These are phyloP conservation scores for Cyberlindnera sargentensis DNA, from an alignment of 805 yeast species.

Conservation along the genomic window DNA sequence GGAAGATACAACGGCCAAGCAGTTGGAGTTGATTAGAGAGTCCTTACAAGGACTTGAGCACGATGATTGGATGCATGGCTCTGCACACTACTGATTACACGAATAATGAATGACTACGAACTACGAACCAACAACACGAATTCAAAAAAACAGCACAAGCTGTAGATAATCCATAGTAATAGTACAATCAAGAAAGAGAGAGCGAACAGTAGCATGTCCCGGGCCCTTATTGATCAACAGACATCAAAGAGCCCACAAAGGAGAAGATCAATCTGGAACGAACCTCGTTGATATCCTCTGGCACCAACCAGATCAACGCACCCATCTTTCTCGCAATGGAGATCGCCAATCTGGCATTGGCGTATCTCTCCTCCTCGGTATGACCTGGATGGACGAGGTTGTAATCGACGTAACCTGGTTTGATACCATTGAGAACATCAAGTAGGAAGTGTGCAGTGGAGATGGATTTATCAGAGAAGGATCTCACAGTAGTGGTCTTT, in stretches of 20 bases:
- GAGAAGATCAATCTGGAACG: conserved; percentile 90
- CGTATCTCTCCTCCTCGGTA: conserved; percentile 80
- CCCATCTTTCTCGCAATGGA: conserved; percentile 98
- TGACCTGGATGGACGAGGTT: conserved; percentile 77
- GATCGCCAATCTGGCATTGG: conserved; percentile 94
- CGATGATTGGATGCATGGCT: conserved; percentile 8
- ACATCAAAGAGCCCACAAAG: conserved; percentile 93
- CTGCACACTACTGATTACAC: not conserved
- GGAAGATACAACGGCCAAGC: not conserved
- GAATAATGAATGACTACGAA: not conserved
- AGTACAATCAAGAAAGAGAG: not conserved
- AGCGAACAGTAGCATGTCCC: not conserved
- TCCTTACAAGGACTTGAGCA: conserved; percentile 2
- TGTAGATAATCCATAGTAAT: not conserved
- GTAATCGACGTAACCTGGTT: conserved; percentile 97
- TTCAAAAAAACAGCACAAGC: not conserved
- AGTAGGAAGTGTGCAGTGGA: conserved; percentile 75
- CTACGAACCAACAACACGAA: not conserved
- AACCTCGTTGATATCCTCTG: conserved; percentile 97
- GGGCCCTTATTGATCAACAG: conserved; percentile 33
- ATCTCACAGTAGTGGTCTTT: conserved; percentile 61
- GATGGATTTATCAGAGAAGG: conserved; percentile 76
- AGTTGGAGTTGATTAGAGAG: conserved; percentile 6
- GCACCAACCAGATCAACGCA: conserved; percentile 97
- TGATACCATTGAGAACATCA: conserved; percentile 86